Evolutionary conservation across 108 stramenopile genomes (phyloP), one percentile per base, ranked within the genome.

Genomic region (Nitzschia sp.): DNA sequence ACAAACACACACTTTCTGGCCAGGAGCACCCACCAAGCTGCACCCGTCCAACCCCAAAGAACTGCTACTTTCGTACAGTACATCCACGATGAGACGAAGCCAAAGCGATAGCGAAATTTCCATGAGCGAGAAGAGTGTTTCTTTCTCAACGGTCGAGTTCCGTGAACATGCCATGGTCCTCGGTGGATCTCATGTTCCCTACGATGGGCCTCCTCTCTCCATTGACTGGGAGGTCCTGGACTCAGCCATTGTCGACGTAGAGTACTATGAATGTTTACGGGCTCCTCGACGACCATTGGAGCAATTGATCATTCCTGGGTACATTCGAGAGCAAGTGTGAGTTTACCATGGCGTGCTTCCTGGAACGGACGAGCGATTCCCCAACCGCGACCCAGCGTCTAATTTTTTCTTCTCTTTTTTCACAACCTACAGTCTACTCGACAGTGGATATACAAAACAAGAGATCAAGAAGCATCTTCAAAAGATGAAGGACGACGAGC

Each of bases 121-220:
- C 46, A 54, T 37, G 25, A 65, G 63, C 10, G 63, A 65, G 34
- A 48, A 51, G 25, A 53, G 21, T 21, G 66, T 67, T 21, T 55
- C 66, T 39, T 69, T 69, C 21, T 57, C 57, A 1, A 69, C 68
- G 0, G 48, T 69, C 22, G 68, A 69, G 48, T 59, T 69, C 48
- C 56, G 58, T 38, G 68, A 69, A 58, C 68, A 69, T 42, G 48
- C 44, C 22, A 69, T 69, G 56, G 41, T 69, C 5, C 19, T 69
- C 19, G 68, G 68, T 6, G 17, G 20, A 19, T 41, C 38, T 37
- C 68, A 56, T 20, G 43, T 57, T 1, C 57, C 68, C 2, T 50
- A 37, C 8, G 7, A 37, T 50, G 68, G 68, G 7, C 57, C 57
- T 48, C 54, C 68, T 7, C 56, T 69, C 14, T 56, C 57, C 39